Base-by-base conservation (phyloP, 2,329 filamentous ascomycete genomes). In the Neonectria coccinea region DNA sequence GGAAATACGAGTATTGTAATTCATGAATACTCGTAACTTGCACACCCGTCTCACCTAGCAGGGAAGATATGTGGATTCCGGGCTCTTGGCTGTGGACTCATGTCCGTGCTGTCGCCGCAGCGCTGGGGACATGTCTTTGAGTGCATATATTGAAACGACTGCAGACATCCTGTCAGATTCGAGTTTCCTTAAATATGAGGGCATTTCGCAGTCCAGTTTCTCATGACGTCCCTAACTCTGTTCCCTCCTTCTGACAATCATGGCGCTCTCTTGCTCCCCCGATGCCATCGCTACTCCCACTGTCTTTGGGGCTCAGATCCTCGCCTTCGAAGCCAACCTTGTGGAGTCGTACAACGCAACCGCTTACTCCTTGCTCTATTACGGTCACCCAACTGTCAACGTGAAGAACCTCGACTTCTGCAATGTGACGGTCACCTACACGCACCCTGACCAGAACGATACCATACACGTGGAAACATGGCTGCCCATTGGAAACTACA, bases 401-500 rank as follows among this genome's bases (percentile, higher is more conserved):
- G 42, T 64, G 10, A 9, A 61, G 20, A 60, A 56, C 2, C n/a
- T 59, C 29, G 39, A 48, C 31, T 65, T 75, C 42, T 77, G 75
- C 67, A 76, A 77, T 55, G 64, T 75, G 53, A 74, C 73, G 0
- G 68, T 76, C 8, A 68, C 71, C 1, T 65, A 65, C 31, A 65
- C 58, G 5, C 62, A 65, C 9, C 56, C 52, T 8, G 72, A 70
- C 16, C 64, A 70, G 25, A 65, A 64, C 9, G 74, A 77, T 27
- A 57, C 11, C 10, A 56, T 77, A 20, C 42, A 63, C n/a, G 68
- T 76, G 16, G 69, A 74, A 8, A 60, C 72, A 2, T 76, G 70
- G 69, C 62, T 78, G 2, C 76, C 75, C 10, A 8, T 55, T 2
- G 55, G 48, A 2, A 59, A 56, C 1, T 79, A 77, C 71, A 79